Conservation (phyloP, 202 grass and related monocot species). For the Dendrocalamus latiflorus region DNA sequence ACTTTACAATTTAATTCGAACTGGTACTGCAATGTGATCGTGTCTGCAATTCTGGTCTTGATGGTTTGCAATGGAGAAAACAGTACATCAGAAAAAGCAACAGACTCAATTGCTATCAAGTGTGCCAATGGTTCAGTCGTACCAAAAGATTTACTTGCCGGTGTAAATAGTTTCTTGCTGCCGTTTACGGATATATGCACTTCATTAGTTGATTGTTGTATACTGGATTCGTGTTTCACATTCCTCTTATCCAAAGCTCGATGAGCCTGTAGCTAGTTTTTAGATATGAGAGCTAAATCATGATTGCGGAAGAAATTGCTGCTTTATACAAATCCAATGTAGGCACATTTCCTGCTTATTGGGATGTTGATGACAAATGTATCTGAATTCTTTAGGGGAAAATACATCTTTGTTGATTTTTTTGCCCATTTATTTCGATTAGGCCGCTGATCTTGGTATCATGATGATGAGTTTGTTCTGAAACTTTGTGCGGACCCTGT, state of each 20-base stretch:
- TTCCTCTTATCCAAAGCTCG: background rate
- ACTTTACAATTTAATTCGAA: slow-evolving; percentile 10
- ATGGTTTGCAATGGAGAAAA: background rate
- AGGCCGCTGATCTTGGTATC: background rate
- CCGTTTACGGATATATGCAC: background rate
- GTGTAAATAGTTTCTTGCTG: slow-evolving; percentile 13
- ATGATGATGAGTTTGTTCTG: background rate
- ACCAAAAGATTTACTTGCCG: background rate
- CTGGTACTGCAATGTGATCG: background rate
- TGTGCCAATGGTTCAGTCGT: background rate
- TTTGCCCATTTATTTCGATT: background rate
- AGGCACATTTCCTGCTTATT: background rate
- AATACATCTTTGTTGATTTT: background rate
- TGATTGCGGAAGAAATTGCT: background rate
- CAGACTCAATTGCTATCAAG: background rate
- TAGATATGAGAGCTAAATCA: background rate
- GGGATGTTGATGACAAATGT: background rate
- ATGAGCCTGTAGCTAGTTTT: background rate
- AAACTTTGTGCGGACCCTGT: background rate
- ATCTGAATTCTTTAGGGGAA: background rate
- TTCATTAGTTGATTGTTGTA: background rate
- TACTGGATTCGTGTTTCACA: background rate
- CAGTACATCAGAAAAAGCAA: background rate
- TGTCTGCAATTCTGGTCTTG: background rate
- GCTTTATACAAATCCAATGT: background rate